Base-by-base conservation (phyloP, 192 early-diverging fungal species). In the Umbelopsis vinacea region DNA sequence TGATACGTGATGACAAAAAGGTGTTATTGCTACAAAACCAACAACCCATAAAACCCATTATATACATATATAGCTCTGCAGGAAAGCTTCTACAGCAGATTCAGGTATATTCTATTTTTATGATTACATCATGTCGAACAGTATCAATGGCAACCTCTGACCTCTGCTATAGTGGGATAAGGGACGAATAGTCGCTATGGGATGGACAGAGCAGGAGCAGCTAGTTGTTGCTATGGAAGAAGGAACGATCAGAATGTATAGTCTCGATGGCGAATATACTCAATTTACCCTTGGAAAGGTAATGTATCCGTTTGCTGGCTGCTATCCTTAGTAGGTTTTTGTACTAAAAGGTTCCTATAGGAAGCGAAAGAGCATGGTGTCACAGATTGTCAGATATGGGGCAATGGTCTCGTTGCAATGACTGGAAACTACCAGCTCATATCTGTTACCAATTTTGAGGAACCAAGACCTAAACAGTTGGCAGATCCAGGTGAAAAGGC, bases 1-100 rank as follows among this genome's bases (percentile, higher is more conserved):
- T 97, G 79, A 89, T 97, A n/a, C 88, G 96, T 33, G 93, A 97
- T 71, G 96, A 97, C 77, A 85, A 87, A 46, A 93, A 95, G 75
- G 82, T 98, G 15, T 70, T 95, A 2, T 81, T 89, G 24, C 82
- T 97, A 1, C 88, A 92, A 45, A 85, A 89, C 7, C 89, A 92
- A 45, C 90, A 90, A 35, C 76, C 88, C 14, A 81, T 92, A 3
- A 93, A 93, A 74, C 90, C 95, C 4, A 88, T 88, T 23, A 92
- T 98, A 46, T 88, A 88, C 71, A 86, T 99, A 15, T 97, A 95
- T 72, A 90, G 94, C 9, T 91, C 92, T 35, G 86, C 94, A 35
- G 98, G 98, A 45, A 88, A 88, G 70, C 79, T 93, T 1, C 87
- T 99, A 47, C 89, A 94, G 55, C 88, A 93, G 55, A 92, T 98